Conservation (phyloP, 352 stramenopile species). For the Globisporangium barbulae region DNA sequence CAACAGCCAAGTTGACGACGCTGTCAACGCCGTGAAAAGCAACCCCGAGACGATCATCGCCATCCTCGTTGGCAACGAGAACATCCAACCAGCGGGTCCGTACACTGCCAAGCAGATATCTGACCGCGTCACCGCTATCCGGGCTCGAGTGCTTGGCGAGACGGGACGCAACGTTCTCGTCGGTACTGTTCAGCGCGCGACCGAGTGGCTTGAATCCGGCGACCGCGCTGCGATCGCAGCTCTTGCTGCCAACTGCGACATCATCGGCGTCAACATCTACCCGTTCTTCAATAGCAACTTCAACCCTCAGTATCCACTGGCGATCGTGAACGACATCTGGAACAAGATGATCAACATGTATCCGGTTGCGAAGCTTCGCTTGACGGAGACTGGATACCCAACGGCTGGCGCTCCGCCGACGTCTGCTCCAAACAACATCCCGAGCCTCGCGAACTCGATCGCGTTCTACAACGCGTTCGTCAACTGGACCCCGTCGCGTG, state of each 20-base stretch:
- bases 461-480: constrained; percentile 60
- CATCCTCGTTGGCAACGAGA: constrained; percentile 76
- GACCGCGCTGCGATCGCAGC: constrained; percentile 34
- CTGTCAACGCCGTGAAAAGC: constrained; percentile 38
- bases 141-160: constrained; percentile 21
- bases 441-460: constrained; percentile 45
- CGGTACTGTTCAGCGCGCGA: constrained; percentile 68
- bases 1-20: constrained; percentile 38
- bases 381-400: constrained; percentile 67
- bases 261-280: constrained; percentile 81
- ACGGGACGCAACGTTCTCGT: constrained; percentile 41
- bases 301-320: constrained; percentile 33
- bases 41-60: constrained; percentile 55
- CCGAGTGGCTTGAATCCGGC: constrained; percentile 48
- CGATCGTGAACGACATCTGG: constrained; percentile 59
- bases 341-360: constrained; percentile 49
- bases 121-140: constrained; percentile 29
- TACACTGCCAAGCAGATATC: constrained; percentile 43
- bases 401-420: constrained; percentile 33
- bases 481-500: constrained; percentile 48
- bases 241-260: constrained; percentile 53
- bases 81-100: constrained; percentile 42
- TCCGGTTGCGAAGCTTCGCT: constrained; percentile 41
- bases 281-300: constrained; percentile 72
- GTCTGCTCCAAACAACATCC: constrained; percentile 39